Evolutionary conservation across 306 rosid genomes (phyloP).

Genomic region (Rosa persica): DNA sequence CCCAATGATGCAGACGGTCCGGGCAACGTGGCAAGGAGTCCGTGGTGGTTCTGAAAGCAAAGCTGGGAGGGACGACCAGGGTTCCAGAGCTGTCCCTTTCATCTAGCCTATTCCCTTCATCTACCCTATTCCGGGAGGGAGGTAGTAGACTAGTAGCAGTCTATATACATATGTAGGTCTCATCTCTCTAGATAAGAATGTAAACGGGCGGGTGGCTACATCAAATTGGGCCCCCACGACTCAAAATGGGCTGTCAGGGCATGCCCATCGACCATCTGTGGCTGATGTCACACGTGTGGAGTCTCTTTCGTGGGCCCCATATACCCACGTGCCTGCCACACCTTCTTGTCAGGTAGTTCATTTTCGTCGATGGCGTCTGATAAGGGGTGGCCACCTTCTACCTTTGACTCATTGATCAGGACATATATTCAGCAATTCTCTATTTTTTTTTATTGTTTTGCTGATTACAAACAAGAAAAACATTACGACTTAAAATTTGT

Average conservation of each 20-base stretch:
- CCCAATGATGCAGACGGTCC: background rate
- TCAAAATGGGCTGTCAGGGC: conserved; percentile 12
- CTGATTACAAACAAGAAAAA: too few species aligned
- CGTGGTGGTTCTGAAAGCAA: conserved; percentile 22
- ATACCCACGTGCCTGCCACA: conserved; percentile 26
- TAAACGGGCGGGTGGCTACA: conserved; percentile 12
- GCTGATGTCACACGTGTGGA: conserved; percentile 15
- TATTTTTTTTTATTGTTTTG: too few species aligned
- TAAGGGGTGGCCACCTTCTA: background rate
- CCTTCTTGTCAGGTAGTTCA: conserved; percentile 17
- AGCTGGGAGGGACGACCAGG: background rate
- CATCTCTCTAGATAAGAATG: background rate
- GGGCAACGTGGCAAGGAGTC: conserved; percentile 27
- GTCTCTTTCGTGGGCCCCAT: conserved; percentile 28
- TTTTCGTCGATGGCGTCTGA: background rate
- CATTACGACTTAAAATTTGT: too few species aligned
- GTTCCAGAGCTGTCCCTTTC: conserved; percentile 16
- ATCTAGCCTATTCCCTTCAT: background rate
- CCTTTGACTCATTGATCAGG: background rate
- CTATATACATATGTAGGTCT: background rate
- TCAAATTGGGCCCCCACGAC: conserved; percentile 30
- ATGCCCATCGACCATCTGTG: background rate
- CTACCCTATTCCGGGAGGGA: conserved; percentile 15
- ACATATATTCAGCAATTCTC: too few species aligned
- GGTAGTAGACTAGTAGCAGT: background rate